These are phyloP conservation scores for Hypholoma fasciculare DNA, from an alignment of 768 basidiomycete species.

Conservation along the genomic window DNA sequence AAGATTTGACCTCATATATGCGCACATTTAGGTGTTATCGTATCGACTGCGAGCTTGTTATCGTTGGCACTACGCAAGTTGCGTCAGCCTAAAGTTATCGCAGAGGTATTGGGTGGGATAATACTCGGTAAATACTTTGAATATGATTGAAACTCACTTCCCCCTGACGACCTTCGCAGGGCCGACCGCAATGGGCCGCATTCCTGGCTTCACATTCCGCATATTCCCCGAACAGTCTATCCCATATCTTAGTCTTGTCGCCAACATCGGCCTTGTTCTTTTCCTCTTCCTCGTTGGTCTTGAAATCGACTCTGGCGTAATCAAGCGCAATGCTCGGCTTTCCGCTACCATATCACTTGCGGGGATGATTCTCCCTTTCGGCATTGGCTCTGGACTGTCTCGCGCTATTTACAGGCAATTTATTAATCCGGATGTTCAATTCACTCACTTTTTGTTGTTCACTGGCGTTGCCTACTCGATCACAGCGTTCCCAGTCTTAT, in stretches of 20 bases:
- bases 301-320: slow-evolving; percentile 80
- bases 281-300: slow-evolving; percentile 94
- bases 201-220: slow-evolving; percentile 84
- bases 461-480: slow-evolving; percentile 90
- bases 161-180: slow-evolving; percentile 25
- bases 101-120: slow-evolving; percentile 86
- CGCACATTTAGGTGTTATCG: slow-evolving; percentile 66
- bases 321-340: slow-evolving; percentile 73
- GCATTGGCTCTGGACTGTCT: slow-evolving; percentile 66
- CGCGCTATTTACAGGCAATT: slow-evolving; percentile 76
- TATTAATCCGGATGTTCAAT: slow-evolving; percentile 63
- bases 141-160: not conserved
- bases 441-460: slow-evolving; percentile 93
- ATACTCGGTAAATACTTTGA: slow-evolving; percentile 55
- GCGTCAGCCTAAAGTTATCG: slow-evolving; percentile 83
- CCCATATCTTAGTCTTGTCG: slow-evolving; percentile 81
- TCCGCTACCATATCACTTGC: slow-evolving; percentile 72
- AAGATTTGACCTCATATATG: slow-evolving; percentile 10
- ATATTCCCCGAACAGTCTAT: slow-evolving; percentile 77
- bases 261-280: slow-evolving; percentile 85
- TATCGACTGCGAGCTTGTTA: slow-evolving; percentile 69
- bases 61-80: slow-evolving; percentile 70
- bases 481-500: slow-evolving; percentile 84
- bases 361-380: slow-evolving; percentile 89
- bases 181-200: slow-evolving; percentile 64